phyloP scores from a whole-genome alignment of 192 early-diverging fungal species.

The Haplosporangium gracile region DNA sequence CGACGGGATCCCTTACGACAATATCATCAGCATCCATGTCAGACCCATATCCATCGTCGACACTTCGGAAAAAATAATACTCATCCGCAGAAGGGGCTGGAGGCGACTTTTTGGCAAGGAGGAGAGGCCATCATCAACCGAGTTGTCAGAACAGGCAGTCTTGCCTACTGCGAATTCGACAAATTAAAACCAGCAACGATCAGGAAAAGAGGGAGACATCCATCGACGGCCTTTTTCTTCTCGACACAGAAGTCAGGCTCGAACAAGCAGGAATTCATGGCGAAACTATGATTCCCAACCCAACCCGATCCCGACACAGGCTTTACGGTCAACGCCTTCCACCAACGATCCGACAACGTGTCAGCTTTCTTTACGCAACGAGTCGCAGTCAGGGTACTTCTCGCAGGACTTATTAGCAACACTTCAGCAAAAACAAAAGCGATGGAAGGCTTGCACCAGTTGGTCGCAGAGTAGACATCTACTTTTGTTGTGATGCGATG shows the following conservation, averaged over 20 bases:
- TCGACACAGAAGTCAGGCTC: neutral
- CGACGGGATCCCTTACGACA: neutral
- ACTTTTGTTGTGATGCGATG: neutral
- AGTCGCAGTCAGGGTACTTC: neutral
- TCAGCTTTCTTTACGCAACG: neutral
- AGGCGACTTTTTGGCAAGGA: neutral
- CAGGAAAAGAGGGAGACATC: neutral
- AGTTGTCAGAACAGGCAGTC: neutral
- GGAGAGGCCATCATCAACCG: neutral
- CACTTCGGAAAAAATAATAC: neutral
- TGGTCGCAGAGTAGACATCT: neutral
- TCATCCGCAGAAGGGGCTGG: neutral
- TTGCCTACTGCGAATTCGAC: neutral
- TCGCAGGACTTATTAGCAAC: neutral
- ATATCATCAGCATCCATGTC: neutral
- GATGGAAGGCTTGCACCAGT: neutral
- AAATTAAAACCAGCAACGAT: neutral
- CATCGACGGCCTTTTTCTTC: neutral
- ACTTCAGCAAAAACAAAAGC: neutral
- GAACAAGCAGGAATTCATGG: conserved; percentile 11
- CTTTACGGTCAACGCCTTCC: neutral
- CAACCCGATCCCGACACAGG: neutral
- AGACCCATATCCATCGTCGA: neutral
- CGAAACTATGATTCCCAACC: conserved; percentile 34
- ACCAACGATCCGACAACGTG: neutral